These are phyloP conservation scores for Mariannaea elegans DNA, from an alignment of 2,329 filamentous ascomycete genomes.

Conservation along the genomic window DNA sequence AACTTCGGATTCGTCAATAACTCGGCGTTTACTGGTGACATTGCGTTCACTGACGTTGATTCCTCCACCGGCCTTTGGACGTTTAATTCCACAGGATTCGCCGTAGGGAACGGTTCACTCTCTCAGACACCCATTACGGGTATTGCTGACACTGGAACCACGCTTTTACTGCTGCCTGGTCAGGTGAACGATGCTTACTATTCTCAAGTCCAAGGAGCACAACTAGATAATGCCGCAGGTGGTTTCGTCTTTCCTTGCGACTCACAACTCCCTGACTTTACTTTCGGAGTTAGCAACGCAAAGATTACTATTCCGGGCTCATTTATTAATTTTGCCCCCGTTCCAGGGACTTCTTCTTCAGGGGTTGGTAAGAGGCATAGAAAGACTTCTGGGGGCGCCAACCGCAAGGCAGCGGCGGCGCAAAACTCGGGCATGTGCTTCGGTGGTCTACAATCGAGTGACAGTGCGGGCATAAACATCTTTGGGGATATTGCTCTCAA, in stretches of 20 bases:
- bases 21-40: constrained; percentile 67
- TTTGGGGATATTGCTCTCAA: constrained; percentile 71
- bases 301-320: constrained; percentile 64
- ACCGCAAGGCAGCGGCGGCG: background rate
- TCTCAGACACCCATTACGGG: constrained; percentile 46
- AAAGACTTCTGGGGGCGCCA: background rate
- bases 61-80: constrained; percentile 69
- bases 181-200: constrained; percentile 61
- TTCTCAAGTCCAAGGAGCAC: constrained; percentile 54
- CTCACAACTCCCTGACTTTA: constrained; percentile 56
- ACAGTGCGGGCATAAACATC: constrained; percentile 59
- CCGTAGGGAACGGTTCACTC: constrained; percentile 37
- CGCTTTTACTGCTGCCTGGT: constrained; percentile 67
- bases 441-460: constrained; percentile 71
- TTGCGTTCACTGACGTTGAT: constrained; percentile 71
- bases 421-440: constrained; percentile 57
- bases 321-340: constrained; percentile 62
- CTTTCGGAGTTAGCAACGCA: constrained; percentile 65
- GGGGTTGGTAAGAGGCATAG: constrained; percentile 2
- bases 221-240: constrained; percentile 49
- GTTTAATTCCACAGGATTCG: constrained; percentile 51
- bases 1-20: constrained; percentile 78
- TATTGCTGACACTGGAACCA: constrained; percentile 69
- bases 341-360: background rate
- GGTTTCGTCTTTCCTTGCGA: constrained; percentile 59